Evolutionary conservation across 108 stramenopile genomes (phyloP), one percentile per base, ranked within the genome.

Genomic region (Nitzschia inconspicua): DNA sequence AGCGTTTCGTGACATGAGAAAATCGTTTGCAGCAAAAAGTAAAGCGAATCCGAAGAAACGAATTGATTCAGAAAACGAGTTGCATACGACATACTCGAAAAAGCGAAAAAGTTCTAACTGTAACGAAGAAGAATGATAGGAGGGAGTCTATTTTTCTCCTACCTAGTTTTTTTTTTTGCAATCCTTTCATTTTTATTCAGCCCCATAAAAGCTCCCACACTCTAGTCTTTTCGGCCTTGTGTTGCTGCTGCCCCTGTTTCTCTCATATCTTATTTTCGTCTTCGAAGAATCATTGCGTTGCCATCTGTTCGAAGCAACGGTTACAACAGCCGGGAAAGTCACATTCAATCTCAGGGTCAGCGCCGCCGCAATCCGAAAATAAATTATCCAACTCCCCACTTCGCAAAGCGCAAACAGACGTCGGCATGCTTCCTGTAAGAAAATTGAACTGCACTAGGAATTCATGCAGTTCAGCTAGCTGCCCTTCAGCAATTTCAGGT

Each of bases 261-360:
- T 9, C 26, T 28, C 7, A 9, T 27, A 25, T 1, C 14, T 56
- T 22, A 22, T 11, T 27, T 9, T 20, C 46, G 61, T 37, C 14
- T 49, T 9, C 53, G 53, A 25, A 19, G 3, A 5, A 23, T 7
- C 22, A 1, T 36, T 22, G 34, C 53, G 0, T 19, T 32, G 5
- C 32, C 42, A 44, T 48, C 37, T 7, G 64, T 34, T 71, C 66
- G 34, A 71, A 75, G 41, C 79, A 80, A 26, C 65, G 73, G 31
- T 69, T 80, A 51, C 80, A 81, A 56, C 80, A 81, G 7, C 47
- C 52, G 5, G 80, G 80, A 54, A 71, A 72, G 29, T 46, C 46
- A 53, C 80, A 81, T 31, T 65, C 51, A 16, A 81, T 47, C 51
- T 71, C 62, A 5, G 80, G 73, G 30, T 39, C 30, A 11, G 26